These are phyloP conservation scores for Debaryomyces sp. DNA, from an alignment of 1,139 yeast species.

Conservation along the genomic window DNA sequence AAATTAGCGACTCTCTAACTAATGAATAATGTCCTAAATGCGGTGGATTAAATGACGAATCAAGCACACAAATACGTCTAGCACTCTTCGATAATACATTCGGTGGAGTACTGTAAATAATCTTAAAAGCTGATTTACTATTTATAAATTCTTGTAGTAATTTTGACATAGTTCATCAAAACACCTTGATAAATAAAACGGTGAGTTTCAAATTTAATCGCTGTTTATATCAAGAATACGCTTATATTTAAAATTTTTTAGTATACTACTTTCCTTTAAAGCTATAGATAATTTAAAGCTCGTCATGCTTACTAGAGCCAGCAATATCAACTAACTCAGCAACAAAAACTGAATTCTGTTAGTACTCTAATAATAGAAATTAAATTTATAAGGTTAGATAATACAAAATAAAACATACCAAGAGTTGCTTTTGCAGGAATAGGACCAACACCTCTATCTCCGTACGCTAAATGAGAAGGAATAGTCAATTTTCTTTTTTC, in stretches of 20 bases:
- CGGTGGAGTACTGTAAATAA: constrained; percentile 25
- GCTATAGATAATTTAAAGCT: constrained; percentile 10
- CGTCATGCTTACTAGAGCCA: constrained; percentile 23
- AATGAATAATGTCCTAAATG: constrained; percentile 74
- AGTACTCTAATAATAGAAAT: constrained; percentile 13
- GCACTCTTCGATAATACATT: constrained; percentile 17
- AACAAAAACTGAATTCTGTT: constrained; percentile 41
- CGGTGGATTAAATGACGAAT: constrained; percentile 92
- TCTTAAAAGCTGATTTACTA: constrained; percentile 30
- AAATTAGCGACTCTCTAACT: constrained; percentile 48
- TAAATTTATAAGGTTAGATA: neutral
- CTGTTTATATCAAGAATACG: neutral
- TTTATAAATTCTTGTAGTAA: constrained; percentile 24
- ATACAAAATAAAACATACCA: constrained; percentile 22
- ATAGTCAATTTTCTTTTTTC: constrained; percentile 78
- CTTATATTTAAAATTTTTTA: neutral
- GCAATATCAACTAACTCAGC: constrained; percentile 59
- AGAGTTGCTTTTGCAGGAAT: constrained; percentile 78
- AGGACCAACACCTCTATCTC: constrained; percentile 73
- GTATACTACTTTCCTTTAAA: neutral
- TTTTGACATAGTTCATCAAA: constrained; percentile 10
- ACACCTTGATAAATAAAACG: neutral
- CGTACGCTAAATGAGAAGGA: constrained; percentile 79
- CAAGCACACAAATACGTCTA: constrained; percentile 55
- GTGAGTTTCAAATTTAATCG: neutral